phyloP scores from a whole-genome alignment of 441 rosid species.

The Cnidoscolus chayamansa region DNA sequence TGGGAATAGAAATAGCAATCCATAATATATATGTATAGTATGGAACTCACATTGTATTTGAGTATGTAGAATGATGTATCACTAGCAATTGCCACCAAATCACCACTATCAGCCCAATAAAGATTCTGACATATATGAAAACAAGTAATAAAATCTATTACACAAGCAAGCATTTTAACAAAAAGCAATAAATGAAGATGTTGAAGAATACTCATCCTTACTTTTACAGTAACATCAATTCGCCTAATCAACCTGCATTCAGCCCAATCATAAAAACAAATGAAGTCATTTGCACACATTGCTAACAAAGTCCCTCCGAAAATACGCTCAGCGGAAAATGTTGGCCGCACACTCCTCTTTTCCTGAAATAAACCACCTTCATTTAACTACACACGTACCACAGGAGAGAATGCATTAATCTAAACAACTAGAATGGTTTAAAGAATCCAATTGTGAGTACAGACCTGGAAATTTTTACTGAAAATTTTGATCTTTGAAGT shows the following conservation, averaged over 20 bases:
- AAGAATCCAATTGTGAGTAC: constrained; percentile 11
- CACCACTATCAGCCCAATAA: constrained; percentile 99
- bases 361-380: constrained; percentile 57
- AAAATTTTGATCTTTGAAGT: constrained; percentile 87
- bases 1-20: constrained; percentile 3
- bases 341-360: constrained; percentile 77
- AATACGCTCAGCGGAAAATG: constrained; percentile 89
- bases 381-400: constrained; percentile 15
- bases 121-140: constrained; percentile 60
- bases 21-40: neutral
- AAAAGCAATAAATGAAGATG: constrained; percentile 19
- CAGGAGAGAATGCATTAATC: neutral
- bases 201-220: constrained; percentile 34
- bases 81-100: constrained; percentile 94
- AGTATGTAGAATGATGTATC: constrained; percentile 95
- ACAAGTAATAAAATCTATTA: constrained; percentile 18
- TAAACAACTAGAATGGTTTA: neutral
- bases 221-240: constrained; percentile 94
- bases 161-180: constrained; percentile 1
- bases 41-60: constrained; percentile 70
- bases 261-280: constrained; percentile 98
- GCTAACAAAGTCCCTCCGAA: constrained; percentile 89
- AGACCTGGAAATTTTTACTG: constrained; percentile 94
- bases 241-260: constrained; percentile 96
- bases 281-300: constrained; percentile 97